Percentiles rank a stretch among this genome's conserved stretches.
These are phyloP conservation scores for Streptanthus diversifolius DNA, from an alignment of 345 rosid species.

Conservation along the genomic window DNA sequence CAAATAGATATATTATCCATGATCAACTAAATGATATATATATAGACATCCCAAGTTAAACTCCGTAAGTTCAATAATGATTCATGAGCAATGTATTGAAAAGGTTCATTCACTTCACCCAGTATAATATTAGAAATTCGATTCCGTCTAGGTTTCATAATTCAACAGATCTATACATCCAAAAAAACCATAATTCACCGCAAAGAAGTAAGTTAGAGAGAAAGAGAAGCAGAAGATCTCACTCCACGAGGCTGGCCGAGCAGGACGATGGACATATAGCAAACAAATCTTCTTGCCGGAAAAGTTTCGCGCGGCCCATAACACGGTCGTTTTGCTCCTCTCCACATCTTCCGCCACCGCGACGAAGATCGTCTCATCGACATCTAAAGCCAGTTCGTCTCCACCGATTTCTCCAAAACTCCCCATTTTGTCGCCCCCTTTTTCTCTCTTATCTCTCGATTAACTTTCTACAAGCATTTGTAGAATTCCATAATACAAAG, in stretches of 20 bases:
- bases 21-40: background rate
- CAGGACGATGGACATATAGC: slow-evolving; percentile 69
- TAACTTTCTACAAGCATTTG: background rate
- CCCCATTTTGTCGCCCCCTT: slow-evolving; percentile 34
- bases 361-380: slow-evolving; percentile 64
- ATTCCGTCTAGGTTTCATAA: background rate
- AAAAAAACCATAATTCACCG: slow-evolving; percentile 4
- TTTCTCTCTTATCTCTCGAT: slow-evolving; percentile 15
- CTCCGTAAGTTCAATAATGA: background rate
- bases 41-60: background rate
- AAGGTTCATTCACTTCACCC: background rate
- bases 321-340: slow-evolving; percentile 51
- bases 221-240: slow-evolving; percentile 36
- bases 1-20: slow-evolving; percentile 2
- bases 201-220: background rate
- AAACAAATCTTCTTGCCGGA: slow-evolving; percentile 65
- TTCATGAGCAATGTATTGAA: background rate
- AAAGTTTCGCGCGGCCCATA: slow-evolving; percentile 69
- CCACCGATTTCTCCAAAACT: slow-evolving; percentile 31
- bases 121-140: background rate
- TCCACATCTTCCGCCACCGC: slow-evolving; percentile 71
- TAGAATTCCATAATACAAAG: slow-evolving; percentile 5
- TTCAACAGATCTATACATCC: slow-evolving; percentile 16
- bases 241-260: slow-evolving; percentile 46
- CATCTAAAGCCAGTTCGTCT: slow-evolving; percentile 33